These are phyloP conservation scores for Phytophthora cajani DNA, from an alignment of 352 stramenopile species.

Conservation along the genomic window DNA sequence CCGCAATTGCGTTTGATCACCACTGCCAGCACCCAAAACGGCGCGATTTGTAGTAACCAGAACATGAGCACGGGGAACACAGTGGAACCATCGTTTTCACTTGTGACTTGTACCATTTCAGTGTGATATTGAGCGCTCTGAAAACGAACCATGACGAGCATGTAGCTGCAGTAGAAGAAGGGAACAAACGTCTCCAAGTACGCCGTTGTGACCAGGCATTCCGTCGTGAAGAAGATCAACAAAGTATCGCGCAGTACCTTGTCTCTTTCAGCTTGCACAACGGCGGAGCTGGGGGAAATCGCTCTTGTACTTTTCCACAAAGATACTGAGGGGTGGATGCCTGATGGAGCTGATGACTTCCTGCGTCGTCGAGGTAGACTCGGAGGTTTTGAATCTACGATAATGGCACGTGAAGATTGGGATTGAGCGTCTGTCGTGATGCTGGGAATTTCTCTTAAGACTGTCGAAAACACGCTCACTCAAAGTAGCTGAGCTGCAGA, in stretches of 20 bases:
- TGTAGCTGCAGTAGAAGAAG: conserved; percentile 23
- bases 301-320: no score
- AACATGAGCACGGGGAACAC: conserved; percentile 14
- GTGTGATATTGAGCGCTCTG: conserved; percentile 22
- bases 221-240: conserved; percentile 22
- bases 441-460: no score
- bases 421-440: no score
- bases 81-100: neutral
- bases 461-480: no score
- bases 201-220: conserved; percentile 37
- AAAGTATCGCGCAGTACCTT: neutral
- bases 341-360: no score
- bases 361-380: no score
- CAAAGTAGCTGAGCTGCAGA: no score
- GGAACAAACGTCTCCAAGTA: conserved; percentile 40
- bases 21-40: conserved; percentile 16
- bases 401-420: no score
- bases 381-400: no score
- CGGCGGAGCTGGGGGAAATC: no score
- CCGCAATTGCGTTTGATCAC: conserved; percentile 16
- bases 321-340: no score
- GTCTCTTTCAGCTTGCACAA: neutral
- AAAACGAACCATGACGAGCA: conserved; percentile 12
- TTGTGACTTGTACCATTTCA: conserved; percentile 5
- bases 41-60: conserved; percentile 25